phyloP scores from a whole-genome alignment of 805 yeast species.

The Maudiozyma serrabonitensis region DNA sequence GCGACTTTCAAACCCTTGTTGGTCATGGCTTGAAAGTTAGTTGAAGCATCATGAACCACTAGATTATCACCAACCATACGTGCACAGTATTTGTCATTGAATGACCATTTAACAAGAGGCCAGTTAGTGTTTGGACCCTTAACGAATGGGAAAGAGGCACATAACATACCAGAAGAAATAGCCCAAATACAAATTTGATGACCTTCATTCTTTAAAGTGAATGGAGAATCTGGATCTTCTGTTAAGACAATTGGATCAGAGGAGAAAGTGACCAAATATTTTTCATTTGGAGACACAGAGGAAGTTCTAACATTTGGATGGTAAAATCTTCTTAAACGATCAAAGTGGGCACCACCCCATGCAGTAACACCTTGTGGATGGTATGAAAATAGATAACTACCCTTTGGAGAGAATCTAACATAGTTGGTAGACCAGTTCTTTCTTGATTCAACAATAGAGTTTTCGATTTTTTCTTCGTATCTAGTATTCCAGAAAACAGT shows the following conservation, averaged over 20 bases:
- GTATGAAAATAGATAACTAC: slow-evolving; percentile 75
- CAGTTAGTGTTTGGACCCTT: slow-evolving; percentile 64
- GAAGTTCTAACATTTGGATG: slow-evolving; percentile 86
- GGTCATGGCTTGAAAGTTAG: slow-evolving; percentile 70
- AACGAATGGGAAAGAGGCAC: slow-evolving; percentile 84
- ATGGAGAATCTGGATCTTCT: slow-evolving; percentile 63
- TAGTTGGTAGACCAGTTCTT: slow-evolving; percentile 80
- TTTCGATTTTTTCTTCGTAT: slow-evolving; percentile 49
- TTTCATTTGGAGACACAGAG: slow-evolving; percentile 89
- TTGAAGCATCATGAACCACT: slow-evolving; percentile 75
- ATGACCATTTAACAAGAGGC: slow-evolving; percentile 96
- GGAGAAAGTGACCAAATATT: slow-evolving; percentile 81
- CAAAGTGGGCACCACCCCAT: slow-evolving; percentile 87
- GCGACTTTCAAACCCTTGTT: slow-evolving; percentile 76
- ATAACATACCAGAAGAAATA: slow-evolving; percentile 67
- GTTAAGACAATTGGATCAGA: slow-evolving; percentile 66
- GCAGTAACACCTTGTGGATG: slow-evolving; percentile 93
- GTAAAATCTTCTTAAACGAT: slow-evolving; percentile 62
- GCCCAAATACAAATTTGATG: slow-evolving; percentile 94
- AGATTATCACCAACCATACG: slow-evolving; percentile 89
- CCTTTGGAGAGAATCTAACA: slow-evolving; percentile 87
- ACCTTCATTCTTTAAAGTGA: slow-evolving; percentile 80
- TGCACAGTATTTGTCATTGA: slow-evolving; percentile 86
- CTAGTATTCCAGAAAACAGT: slow-evolving; percentile 82
- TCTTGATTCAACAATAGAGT: slow-evolving; percentile 69